These are phyloP conservation scores for Trichoderma virens DNA, from an alignment of 495 filamentous ascomycete species.

Conservation along the genomic window DNA sequence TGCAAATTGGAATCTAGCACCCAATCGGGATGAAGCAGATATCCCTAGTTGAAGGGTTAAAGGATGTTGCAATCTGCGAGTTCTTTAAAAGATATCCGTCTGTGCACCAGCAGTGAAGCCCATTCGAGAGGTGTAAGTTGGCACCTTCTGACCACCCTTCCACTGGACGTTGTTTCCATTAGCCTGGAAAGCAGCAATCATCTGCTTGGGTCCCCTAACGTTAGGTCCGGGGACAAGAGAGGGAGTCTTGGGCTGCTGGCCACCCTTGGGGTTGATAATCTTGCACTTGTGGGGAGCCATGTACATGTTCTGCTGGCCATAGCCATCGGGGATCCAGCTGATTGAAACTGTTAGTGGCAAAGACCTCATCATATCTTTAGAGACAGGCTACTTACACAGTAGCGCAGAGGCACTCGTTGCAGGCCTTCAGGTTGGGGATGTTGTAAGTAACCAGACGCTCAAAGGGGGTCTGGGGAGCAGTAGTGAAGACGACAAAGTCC, in stretches of 20 bases:
- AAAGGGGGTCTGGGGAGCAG: background rate
- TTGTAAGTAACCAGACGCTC: background rate
- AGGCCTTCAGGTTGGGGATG: constrained; percentile 1
- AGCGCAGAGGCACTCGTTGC: background rate
- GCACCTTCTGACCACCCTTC: background rate
- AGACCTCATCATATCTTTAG: background rate
- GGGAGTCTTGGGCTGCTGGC: constrained; percentile 6
- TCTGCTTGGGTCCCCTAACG: background rate
- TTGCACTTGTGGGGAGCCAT: background rate
- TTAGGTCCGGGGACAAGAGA: background rate
- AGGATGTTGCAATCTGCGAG: background rate
- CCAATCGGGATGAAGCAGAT: background rate
- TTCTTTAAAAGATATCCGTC: background rate
- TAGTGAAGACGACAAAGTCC: constrained; percentile 6
- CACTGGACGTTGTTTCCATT: background rate
- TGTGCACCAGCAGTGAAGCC: background rate
- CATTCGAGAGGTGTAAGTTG: background rate
- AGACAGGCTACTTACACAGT: background rate
- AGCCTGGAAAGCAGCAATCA: constrained; percentile 4
- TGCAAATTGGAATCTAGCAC: background rate
- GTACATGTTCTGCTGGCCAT: constrained; percentile 7
- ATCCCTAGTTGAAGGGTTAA: background rate
- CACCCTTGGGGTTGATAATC: background rate
- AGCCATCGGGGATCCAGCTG: background rate
- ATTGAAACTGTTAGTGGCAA: background rate